These are phyloP conservation scores for Monosporozyma aerobia DNA, from an alignment of 805 yeast species.

Conservation along the genomic window DNA sequence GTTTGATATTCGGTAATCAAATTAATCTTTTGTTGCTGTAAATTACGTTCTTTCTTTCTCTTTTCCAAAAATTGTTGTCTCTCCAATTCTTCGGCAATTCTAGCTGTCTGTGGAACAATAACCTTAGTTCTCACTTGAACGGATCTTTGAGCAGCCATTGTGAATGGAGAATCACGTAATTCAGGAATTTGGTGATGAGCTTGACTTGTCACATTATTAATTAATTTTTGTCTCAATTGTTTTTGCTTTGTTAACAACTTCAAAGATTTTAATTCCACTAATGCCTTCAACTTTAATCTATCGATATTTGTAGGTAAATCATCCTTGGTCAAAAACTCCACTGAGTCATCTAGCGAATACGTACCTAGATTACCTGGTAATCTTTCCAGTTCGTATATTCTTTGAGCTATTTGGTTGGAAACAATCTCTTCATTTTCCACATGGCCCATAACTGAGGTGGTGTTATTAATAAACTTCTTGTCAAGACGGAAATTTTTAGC, in stretches of 20 bases:
- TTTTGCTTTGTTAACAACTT: constrained; percentile 62
- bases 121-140: constrained; percentile 59
- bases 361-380: constrained; percentile 67
- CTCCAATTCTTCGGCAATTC: constrained; percentile 66
- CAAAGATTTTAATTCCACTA: constrained; percentile 62
- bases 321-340: constrained; percentile 37
- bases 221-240: constrained; percentile 50
- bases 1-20: constrained; percentile 28
- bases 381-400: constrained; percentile 53
- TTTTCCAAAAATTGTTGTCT: constrained; percentile 60
- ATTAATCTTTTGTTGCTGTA: constrained; percentile 42
- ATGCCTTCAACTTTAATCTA: constrained; percentile 51
- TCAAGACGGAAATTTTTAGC: constrained; percentile 24
- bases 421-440: constrained; percentile 44
- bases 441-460: constrained; percentile 37
- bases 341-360: constrained; percentile 35
- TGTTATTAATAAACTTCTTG: constrained; percentile 20
- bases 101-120: constrained; percentile 64
- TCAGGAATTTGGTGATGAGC: constrained; percentile 47
- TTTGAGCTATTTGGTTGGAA: constrained; percentile 42
- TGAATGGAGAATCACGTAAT: constrained; percentile 44
- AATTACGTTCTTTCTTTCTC: constrained; percentile 39
- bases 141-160: constrained; percentile 61
- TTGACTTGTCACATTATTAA: constrained; percentile 44
- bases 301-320: constrained; percentile 41